phyloP scores from a whole-genome alignment of 1,284 basidiomycete species.

The Rhizoctonia solani region DNA sequence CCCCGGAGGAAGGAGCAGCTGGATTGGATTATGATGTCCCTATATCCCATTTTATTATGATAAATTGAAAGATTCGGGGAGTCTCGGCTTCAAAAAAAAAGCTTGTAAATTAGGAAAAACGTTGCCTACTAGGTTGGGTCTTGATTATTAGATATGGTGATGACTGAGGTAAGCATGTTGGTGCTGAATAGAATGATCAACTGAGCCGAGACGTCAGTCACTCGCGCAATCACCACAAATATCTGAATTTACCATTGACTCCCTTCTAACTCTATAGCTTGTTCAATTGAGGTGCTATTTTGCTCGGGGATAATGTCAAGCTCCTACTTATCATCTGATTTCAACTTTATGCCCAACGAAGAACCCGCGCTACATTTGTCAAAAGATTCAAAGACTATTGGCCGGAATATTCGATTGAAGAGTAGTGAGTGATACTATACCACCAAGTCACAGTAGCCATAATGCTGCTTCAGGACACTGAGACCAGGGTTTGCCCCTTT shows the following conservation, averaged over 20 bases:
- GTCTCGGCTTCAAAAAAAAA: neutral
- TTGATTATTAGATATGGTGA: no score
- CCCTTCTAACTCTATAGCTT: neutral
- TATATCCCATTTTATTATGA: neutral
- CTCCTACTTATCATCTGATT: neutral
- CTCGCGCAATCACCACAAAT: no score
- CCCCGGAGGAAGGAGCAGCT: conserved; percentile 85
- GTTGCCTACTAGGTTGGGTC: no score
- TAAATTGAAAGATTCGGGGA: neutral
- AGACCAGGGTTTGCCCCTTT: neutral
- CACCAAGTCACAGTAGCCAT: neutral
- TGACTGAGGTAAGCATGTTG: no score
- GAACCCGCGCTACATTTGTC: conserved; percentile 4
- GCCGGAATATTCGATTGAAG: conserved; percentile 21
- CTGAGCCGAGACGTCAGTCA: no score
- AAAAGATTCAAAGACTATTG: conserved; percentile 22
- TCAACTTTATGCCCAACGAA: conserved; percentile 14
- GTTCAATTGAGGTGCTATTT: neutral
- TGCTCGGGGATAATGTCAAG: neutral
- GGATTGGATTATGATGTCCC: conserved; percentile 71
- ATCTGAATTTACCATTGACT: neutral
- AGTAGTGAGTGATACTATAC: neutral
- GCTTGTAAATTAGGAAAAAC: neutral
- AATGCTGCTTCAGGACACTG: neutral
- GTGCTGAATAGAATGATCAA: no score